These are phyloP conservation scores for Fusarium udum DNA, from an alignment of 2,329 filamentous ascomycete genomes.

Conservation along the genomic window DNA sequence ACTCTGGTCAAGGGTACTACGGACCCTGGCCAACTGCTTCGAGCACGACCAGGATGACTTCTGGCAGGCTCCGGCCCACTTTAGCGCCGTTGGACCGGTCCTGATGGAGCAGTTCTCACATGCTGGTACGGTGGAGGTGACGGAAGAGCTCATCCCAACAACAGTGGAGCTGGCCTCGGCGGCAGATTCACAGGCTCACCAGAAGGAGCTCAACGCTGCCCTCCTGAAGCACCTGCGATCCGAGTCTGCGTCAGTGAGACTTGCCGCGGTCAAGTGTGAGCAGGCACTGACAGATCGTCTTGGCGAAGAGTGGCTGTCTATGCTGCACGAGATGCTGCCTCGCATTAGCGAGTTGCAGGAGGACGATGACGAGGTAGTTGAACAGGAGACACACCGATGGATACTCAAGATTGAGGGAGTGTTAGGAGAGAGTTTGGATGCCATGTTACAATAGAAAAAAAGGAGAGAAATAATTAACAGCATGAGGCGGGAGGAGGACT, in stretches of 20 bases:
- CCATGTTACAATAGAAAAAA: conserved; percentile 82
- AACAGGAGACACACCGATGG: conserved; percentile 89
- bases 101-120: conserved; percentile 73
- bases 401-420: conserved; percentile 89
- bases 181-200: conserved; percentile 86
- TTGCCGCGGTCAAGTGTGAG: conserved; percentile 85
- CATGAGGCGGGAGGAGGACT: conserved; percentile 8
- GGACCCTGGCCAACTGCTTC: conserved; percentile 79
- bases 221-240: conserved; percentile 83
- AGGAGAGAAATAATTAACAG: background rate
- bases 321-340: conserved; percentile 94
- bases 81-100: conserved; percentile 74
- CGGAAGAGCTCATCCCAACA: conserved; percentile 72
- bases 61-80: conserved; percentile 93
- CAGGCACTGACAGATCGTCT: conserved; percentile 80
- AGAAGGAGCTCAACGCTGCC: conserved; percentile 84
- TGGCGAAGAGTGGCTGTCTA: conserved; percentile 91
- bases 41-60: conserved; percentile 93
- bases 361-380: conserved; percentile 93
- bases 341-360: conserved; percentile 96
- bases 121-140: conserved; percentile 55
- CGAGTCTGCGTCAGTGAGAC: conserved; percentile 74
- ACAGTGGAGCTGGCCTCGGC: conserved; percentile 83
- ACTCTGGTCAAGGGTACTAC: conserved; percentile 76
- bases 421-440: conserved; percentile 88